These are phyloP conservation scores for Podaxis pistillaris DNA, from an alignment of 768 basidiomycete species.

Conservation along the genomic window DNA sequence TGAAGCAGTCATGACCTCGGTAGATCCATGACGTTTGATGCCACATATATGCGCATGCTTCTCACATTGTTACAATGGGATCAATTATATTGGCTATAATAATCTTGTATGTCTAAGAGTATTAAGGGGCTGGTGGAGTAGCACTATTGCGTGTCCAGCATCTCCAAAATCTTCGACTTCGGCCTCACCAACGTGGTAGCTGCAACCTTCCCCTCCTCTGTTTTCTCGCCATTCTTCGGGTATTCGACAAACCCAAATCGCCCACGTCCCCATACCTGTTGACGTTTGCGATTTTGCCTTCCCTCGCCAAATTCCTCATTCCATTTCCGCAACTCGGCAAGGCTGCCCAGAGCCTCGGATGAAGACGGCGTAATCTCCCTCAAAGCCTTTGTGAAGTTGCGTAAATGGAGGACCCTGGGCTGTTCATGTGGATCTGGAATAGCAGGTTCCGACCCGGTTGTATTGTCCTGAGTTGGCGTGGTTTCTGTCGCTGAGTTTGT, in stretches of 20 bases:
- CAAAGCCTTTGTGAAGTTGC: constrained; percentile 82
- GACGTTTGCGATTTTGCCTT: constrained; percentile 56
- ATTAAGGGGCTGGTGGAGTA: neutral
- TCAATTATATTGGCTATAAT: neutral
- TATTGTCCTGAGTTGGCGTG: neutral
- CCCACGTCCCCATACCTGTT: constrained; percentile 84
- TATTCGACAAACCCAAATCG: constrained; percentile 80
- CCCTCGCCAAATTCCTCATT: constrained; percentile 95
- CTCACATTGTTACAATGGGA: neutral
- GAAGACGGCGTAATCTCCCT: constrained; percentile 89
- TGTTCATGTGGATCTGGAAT: constrained; percentile 9
- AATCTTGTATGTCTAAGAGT: constrained; percentile 1
- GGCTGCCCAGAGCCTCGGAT: constrained; percentile 76
- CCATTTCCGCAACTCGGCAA: constrained; percentile 80
- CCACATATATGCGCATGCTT: neutral
- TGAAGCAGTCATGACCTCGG: neutral
- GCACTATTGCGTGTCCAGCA: constrained; percentile 1
- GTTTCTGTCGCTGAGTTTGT: neutral
- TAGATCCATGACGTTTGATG: neutral
- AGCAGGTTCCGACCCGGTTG: neutral
- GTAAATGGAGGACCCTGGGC: constrained; percentile 29
- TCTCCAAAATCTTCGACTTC: constrained; percentile 8
- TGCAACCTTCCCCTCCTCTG: constrained; percentile 46
- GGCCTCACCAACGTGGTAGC: constrained; percentile 15
- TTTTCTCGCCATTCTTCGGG: constrained; percentile 24